phyloP scores from a whole-genome alignment of 1,284 basidiomycete genomes.

The Kwoniella shivajii region DNA sequence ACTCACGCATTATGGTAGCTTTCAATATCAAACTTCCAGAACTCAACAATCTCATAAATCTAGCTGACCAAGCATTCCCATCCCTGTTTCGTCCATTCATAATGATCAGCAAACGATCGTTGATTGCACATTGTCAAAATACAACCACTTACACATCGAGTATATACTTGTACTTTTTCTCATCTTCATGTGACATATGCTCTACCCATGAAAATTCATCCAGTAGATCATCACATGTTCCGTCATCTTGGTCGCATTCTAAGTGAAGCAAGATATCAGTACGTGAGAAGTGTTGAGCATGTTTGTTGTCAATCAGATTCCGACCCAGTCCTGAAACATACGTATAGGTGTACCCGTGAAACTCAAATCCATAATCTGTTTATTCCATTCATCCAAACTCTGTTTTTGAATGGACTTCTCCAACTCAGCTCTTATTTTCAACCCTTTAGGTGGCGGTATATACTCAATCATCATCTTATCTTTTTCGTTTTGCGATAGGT shows the following conservation, averaged over 20 bases:
- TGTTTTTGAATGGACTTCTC: conserved; percentile 70
- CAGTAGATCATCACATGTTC: conserved; percentile 42
- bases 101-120: conserved; percentile 40
- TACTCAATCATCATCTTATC: conserved; percentile 50
- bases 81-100: conserved; percentile 47
- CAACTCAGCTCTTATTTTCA: conserved; percentile 55
- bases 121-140: neutral
- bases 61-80: conserved; percentile 70
- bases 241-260: conserved; percentile 46
- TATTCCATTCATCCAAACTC: conserved; percentile 79
- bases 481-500: neutral
- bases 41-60: conserved; percentile 58
- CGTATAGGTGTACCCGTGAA: conserved; percentile 46
- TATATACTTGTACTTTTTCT: conserved; percentile 41
- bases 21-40: conserved; percentile 50
- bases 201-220: conserved; percentile 32
- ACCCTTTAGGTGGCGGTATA: conserved; percentile 8
- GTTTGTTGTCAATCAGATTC: no score
- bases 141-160: conserved; percentile 38
- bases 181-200: conserved; percentile 32
- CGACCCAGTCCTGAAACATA: conserved; percentile 22
- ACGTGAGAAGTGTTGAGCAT: no score
- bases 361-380: conserved; percentile 64
- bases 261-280: neutral
- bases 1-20: conserved; percentile 27